Base-by-base conservation (phyloP, 192 early-diverging fungal species). In the Backusella luteola region DNA sequence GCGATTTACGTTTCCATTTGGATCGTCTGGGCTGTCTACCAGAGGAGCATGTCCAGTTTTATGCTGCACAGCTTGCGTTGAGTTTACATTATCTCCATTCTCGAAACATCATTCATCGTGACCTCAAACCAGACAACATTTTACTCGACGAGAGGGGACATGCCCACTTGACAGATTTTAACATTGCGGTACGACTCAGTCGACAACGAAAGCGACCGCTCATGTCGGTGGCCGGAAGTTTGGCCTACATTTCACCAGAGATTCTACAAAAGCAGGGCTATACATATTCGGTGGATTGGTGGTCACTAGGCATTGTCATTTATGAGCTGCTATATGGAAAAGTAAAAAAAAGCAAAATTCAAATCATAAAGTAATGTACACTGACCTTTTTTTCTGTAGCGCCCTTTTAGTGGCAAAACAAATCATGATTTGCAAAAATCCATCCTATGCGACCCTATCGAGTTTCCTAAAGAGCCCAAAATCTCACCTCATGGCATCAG, bases 1-100 rank as follows among this genome's bases (percentile, higher is more conserved):
- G 97, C 34, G 97, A 98, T 83, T 83, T 98, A 77, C 89, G 96
- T 5, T 96, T 96, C 76, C 97, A 98, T 80, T 81, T 95, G 8
- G 92, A 95, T 76, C 81, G 91, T 14, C 83, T 88, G 66, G 90
- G 90, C 4, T 79, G 75, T 0, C 84, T 96, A 73, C 83, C 81
- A 15, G 94, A 95, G 71, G 87, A 85, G 4, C 84, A 86, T 35
- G 90, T 95, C 14, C 75, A 85, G 41, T 88, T 94, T 70, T 93
- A 92, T 79, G 88, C 89, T 6, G 92, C 92, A 6, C 93, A 95
- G 76, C 46, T 93, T 6, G 82, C 90, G 21, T 83, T 87, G 23
- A 91, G 86, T 32, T 74, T 95, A 12, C 76, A 85, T 21, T 93
- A 94, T 76, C 83, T 96, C 44, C 95, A 96, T 76, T 66, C 72